A percentile compares a stretch with the other conserved stretches of the same genome.
Evolutionary conservation across 352 stramenopile species (phyloP).

Genomic region (Phytopythium delawarense): DNA sequence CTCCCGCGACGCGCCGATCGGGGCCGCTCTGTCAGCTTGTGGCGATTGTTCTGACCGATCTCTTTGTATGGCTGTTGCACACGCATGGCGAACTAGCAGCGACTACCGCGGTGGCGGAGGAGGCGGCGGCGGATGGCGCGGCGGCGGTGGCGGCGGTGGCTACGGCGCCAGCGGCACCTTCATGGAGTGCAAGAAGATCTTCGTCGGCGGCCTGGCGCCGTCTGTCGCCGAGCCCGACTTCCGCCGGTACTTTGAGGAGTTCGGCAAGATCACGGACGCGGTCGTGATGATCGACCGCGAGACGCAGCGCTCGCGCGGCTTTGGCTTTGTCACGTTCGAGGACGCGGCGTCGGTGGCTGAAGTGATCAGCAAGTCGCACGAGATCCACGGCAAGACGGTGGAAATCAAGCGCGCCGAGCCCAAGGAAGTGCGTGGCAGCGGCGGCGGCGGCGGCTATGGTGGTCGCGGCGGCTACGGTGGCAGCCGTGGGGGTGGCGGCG

Average conservation of each 20-base stretch:
- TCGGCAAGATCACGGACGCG: constrained; percentile 86
- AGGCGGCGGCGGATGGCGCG: constrained; percentile 5
- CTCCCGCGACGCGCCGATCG: constrained; percentile 6
- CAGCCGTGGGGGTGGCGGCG: constrained; percentile 13
- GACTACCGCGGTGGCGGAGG: constrained; percentile 28
- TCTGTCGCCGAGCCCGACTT: constrained; percentile 90
- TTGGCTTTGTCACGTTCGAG: constrained; percentile 93
- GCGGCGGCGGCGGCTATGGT: constrained; percentile 21
- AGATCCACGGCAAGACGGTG: constrained; percentile 89
- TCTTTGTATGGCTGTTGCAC: not conserved
- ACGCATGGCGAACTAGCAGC: constrained; percentile 16
- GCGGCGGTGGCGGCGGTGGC: constrained; percentile 10
- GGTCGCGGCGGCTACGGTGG: constrained; percentile 19
- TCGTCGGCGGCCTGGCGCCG: constrained; percentile 86
- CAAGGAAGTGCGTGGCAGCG: constrained; percentile 53
- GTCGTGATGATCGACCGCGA: constrained; percentile 94
- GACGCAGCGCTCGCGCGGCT: constrained; percentile 88
- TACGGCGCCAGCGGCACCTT: constrained; percentile 22
- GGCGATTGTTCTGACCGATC: not conserved
- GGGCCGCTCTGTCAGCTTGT: not conserved
- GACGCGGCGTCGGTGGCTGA: constrained; percentile 86
- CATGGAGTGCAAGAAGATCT: constrained; percentile 90
- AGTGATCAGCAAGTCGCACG: constrained; percentile 86
- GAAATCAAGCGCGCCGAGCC: constrained; percentile 88
- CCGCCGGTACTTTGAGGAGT: constrained; percentile 90